These are phyloP conservation scores for Ophiocordyceps camponoti-leonardi DNA, from an alignment of 2,329 filamentous ascomycete species.

Conservation along the genomic window DNA sequence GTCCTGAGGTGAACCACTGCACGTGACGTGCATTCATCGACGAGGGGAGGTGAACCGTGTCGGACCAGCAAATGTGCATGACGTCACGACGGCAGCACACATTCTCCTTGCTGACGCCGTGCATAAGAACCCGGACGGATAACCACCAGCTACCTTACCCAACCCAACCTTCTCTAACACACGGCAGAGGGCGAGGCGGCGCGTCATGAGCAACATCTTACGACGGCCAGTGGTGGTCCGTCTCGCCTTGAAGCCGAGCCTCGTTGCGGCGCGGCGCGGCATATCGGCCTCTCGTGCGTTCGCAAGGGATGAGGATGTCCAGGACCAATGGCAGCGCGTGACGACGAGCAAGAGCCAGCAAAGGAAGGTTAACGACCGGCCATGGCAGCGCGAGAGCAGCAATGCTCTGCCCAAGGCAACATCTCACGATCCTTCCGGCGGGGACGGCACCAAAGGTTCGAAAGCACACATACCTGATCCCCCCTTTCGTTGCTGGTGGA, in stretches of 20 bases:
- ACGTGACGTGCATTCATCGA: too few relatives aligned
- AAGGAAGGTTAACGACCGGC: conserved; percentile 39
- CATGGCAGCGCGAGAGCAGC: conserved; percentile 48
- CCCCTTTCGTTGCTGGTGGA: neutral
- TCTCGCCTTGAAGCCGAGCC: neutral
- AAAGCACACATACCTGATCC: neutral
- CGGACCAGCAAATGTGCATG: too few relatives aligned
- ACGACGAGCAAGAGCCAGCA: conserved; percentile 17
- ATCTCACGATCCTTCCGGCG: conserved; percentile 9
- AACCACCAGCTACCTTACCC: too few relatives aligned
- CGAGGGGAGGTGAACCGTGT: too few relatives aligned
- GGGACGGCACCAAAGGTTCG: conserved; percentile 15
- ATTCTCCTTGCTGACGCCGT: too few relatives aligned
- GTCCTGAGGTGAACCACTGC: too few relatives aligned
- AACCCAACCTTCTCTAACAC: too few relatives aligned
- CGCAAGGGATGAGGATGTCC: neutral
- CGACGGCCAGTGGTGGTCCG: neutral
- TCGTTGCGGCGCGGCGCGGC: neutral
- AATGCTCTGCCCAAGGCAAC: conserved; percentile 17
- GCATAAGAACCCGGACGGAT: neutral
- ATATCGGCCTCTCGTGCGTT: neutral
- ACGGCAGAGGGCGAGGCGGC: neutral
- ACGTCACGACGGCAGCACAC: too few relatives aligned
- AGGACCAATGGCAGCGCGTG: neutral
- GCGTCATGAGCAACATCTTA: neutral